A percentile compares a stretch with the other conserved stretches of the same genome.
Conservation (phyloP, 1,284 basidiomycete genomes). For the Apiotrichum brassicae region DNA sequence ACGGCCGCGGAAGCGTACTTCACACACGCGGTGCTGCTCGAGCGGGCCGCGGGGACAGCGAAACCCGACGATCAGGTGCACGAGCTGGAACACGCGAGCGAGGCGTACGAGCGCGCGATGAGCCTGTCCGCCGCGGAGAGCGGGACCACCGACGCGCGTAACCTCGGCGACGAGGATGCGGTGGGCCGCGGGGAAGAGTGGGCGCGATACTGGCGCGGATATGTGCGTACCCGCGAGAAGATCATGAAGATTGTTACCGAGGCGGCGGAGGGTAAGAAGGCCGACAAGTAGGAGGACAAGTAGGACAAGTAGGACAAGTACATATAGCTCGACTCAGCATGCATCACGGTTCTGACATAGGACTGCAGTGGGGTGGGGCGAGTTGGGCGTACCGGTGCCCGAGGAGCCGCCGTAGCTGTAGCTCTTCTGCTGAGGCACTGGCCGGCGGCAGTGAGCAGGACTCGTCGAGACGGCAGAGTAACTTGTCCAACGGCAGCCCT, state of each 20-base stretch:
- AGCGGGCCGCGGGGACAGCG: conserved; percentile 57
- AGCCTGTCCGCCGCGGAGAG: conserved; percentile 42
- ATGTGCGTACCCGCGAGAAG: conserved; percentile 36
- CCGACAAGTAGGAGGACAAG: background rate
- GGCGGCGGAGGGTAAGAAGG: background rate
- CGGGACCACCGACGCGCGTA: conserved; percentile 54
- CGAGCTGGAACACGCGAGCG: conserved; percentile 48
- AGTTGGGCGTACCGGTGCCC: no score
- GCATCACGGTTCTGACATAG: background rate
- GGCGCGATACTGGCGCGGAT: conserved; percentile 38
- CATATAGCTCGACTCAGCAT: background rate
- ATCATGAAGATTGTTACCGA: conserved; percentile 8
- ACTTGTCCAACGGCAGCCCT: no score
- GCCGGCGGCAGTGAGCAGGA: no score
- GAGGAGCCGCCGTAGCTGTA: no score
- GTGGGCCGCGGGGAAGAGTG: conserved; percentile 36
- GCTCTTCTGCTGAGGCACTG: no score
- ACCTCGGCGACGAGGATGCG: conserved; percentile 38
- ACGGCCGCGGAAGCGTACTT: conserved; percentile 50
- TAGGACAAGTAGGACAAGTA: background rate
- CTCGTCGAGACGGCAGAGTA: no score
- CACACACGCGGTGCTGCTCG: conserved; percentile 43
- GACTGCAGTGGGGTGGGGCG: no score
- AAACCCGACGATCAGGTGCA: conserved; percentile 52
- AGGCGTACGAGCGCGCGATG: conserved; percentile 58